Percentiles rank a stretch among this genome's conserved stretches.
Conservation (phyloP, 2,329 filamentous ascomycete species). For the Lasiodiplodia sp. region DNA sequence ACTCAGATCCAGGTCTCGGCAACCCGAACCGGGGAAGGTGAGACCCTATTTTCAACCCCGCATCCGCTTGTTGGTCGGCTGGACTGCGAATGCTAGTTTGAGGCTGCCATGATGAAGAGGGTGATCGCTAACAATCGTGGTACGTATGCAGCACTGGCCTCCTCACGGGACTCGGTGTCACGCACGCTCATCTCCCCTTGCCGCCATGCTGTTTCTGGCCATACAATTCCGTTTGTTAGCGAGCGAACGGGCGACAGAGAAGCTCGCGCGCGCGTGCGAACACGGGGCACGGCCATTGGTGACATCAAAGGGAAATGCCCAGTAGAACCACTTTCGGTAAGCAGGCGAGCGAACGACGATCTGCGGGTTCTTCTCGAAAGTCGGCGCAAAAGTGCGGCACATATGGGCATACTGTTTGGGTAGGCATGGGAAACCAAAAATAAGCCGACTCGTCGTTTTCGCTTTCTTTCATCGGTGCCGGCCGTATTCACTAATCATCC, state of each 20-base stretch:
- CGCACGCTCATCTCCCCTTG: not conserved
- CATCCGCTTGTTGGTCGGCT: not conserved
- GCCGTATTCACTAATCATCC: not conserved
- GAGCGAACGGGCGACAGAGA: not conserved
- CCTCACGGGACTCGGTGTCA: not conserved
- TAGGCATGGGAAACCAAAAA: not conserved
- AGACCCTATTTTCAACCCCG: not conserved
- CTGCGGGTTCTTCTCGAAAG: not conserved
- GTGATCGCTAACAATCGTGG: not conserved
- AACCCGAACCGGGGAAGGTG: not conserved
- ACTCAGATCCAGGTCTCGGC: not conserved
- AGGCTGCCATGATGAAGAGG: not conserved
- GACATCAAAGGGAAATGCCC: not conserved
- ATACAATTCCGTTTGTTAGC: not conserved
- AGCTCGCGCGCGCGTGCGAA: not conserved
- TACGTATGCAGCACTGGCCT: not conserved
- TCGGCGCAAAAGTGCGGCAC: not conserved
- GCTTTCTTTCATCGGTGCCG: not conserved
- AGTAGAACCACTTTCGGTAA: not conserved
- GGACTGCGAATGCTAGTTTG: not conserved
- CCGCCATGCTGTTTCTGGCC: not conserved
- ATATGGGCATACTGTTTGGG: not conserved
- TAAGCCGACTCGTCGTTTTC: not conserved
- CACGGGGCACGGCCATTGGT: not conserved
- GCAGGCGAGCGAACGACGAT: not conserved